A percentile compares a stretch with the other conserved stretches of the same genome.
phyloP scores from a whole-genome alignment of 2,329 filamentous ascomycete species.

The Phaeosphaeria sp. region DNA sequence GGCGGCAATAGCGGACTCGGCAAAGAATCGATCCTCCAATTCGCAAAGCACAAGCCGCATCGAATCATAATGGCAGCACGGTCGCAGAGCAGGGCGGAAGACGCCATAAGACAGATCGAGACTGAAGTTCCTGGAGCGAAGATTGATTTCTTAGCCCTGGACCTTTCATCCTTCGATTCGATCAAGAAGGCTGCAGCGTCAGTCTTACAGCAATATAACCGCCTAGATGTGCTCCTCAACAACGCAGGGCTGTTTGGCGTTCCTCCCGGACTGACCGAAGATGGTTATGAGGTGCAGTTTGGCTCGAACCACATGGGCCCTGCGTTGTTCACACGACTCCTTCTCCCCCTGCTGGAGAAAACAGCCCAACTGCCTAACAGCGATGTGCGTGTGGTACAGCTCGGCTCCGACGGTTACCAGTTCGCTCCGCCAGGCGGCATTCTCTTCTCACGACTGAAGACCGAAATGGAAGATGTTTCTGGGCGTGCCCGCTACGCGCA shows the following conservation, averaged over 20 bases:
- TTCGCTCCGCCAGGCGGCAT: background rate
- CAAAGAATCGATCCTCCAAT: background rate
- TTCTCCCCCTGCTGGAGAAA: constrained; percentile 49
- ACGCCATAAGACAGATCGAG: background rate
- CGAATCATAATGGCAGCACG: background rate
- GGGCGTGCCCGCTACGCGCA: background rate
- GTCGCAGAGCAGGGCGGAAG: background rate
- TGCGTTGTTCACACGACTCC: constrained; percentile 50
- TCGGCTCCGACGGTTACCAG: background rate
- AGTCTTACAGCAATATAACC: background rate
- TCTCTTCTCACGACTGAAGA: background rate
- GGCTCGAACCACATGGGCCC: constrained; percentile 57
- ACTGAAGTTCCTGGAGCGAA: background rate
- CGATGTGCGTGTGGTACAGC: background rate
- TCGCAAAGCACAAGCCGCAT: background rate
- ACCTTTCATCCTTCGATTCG: background rate
- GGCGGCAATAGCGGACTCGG: background rate
- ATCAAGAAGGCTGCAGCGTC: background rate
- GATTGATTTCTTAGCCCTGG: background rate
- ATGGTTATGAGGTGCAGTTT: constrained; percentile 56
- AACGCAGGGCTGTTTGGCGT: constrained; percentile 50
- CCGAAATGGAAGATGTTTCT: background rate
- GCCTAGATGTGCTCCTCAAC: constrained; percentile 45
- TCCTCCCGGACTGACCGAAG: constrained; percentile 39
- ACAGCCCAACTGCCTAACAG: constrained; percentile 23